Base-by-base conservation (phyloP, 768 basidiomycete genomes). In the Lentinus brumalis region DNA sequence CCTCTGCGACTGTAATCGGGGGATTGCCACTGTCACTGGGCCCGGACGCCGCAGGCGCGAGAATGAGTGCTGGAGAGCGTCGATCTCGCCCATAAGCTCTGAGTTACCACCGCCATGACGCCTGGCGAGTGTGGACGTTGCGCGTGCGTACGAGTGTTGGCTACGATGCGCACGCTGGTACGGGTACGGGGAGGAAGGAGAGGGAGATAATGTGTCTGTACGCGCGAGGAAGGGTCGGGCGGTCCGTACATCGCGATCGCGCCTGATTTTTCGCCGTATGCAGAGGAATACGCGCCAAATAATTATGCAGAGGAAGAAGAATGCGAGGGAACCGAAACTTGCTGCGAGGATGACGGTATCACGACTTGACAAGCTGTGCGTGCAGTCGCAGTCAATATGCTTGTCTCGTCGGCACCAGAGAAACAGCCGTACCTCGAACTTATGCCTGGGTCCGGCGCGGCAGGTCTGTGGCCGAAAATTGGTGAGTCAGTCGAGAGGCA, bases 221-320 rank as follows among this genome's bases (percentile, higher is more conserved):
- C n/a, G 50, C 4, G 59, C 45, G 35, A 54, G 31, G 53, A 60
- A 60, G 15, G 59, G 59, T 26, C 59, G 52, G n/a, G 59, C 38
- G 29, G 39, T 32, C 52, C 18, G 16, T 8, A 47, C 53, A 45
- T 61, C 60, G n/a, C 41, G 26, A 2, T n/a, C 29, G 15, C 30
- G 46, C 18, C 30, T 50, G 4, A 35, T 40, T 26, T 40, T 56
- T 16, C 32, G 56, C 1, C 47, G 45, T 30, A 16, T 18, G 56
- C 8, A 6, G 29, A 54, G 12, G 21, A 18, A 8, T 26, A 57
- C 4, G 16, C 47, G 56, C 61, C 61, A 62, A 51, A 54, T 5
- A 45, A 53, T 16, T 5, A 62, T 12, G 52, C 21, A 15, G 54
- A 63, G 39, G 53, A 63, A n/a, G 62, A 59, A 7, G n/a, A 47